phyloP scores from a whole-genome alignment of 345 rosid species.

The Salix dunnii region DNA sequence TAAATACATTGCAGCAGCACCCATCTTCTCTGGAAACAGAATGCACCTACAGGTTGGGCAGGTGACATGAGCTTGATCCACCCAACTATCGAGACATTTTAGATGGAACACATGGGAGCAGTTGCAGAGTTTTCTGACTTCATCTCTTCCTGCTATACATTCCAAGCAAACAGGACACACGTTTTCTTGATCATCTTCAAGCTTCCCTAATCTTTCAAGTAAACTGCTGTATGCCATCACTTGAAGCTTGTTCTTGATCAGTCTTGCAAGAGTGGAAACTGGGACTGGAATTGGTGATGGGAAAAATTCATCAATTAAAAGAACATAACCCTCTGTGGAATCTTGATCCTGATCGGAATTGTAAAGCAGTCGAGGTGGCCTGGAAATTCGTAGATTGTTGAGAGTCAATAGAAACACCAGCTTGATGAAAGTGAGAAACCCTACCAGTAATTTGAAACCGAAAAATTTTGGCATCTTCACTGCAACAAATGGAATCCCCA shows the following conservation, averaged over 20 bases:
- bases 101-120: slow-evolving; percentile 46
- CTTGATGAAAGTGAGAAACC: slow-evolving; percentile 14
- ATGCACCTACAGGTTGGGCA: slow-evolving; percentile 48
- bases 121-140: slow-evolving; percentile 37
- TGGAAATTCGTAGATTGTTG: slow-evolving; percentile 30
- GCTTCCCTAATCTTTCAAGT: slow-evolving; percentile 8
- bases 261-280: slow-evolving; percentile 16
- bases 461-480: slow-evolving; percentile 23
- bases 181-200: background rate
- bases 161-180: slow-evolving; percentile 45
- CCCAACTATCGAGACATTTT: slow-evolving; percentile 46
- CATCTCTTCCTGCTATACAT: slow-evolving; percentile 20
- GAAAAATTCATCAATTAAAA: slow-evolving; percentile 23
- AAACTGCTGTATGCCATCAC: slow-evolving; percentile 23
- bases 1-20: background rate
- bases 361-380: background rate
- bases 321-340: slow-evolving; percentile 15
- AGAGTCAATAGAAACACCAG: slow-evolving; percentile 10
- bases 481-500: slow-evolving; percentile 17
- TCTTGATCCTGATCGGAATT: background rate
- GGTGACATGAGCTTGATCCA: slow-evolving; percentile 40
- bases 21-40: slow-evolving; percentile 25
- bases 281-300: slow-evolving; percentile 29
- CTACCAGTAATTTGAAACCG: slow-evolving; percentile 16
- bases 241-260: slow-evolving; percentile 35